Evolutionary conservation across 1,284 basidiomycete species (phyloP).

Genomic region (Exobasidium rhododendri): DNA sequence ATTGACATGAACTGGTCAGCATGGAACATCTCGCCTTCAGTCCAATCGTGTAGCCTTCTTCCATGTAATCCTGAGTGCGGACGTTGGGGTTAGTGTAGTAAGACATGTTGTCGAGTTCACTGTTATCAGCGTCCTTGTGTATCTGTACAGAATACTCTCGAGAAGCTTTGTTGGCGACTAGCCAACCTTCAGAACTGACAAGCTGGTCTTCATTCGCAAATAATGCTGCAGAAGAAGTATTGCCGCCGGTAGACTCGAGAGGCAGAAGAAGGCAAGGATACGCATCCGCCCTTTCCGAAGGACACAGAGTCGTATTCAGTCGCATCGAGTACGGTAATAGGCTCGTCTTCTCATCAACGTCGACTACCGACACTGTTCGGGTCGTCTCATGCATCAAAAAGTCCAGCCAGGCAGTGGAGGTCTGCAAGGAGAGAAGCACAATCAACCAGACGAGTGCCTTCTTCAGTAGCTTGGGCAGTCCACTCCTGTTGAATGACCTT

Average conservation of each 20-base stretch:
- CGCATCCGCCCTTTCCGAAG: background rate
- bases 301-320: slow-evolving; percentile 19
- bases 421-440: slow-evolving; percentile 10
- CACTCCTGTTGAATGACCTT: background rate
- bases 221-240: background rate
- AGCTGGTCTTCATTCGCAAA: background rate
- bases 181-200: slow-evolving; percentile 17
- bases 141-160: background rate
- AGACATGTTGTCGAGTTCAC: slow-evolving; percentile 6
- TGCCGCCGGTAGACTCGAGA: background rate
- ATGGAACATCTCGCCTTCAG: slow-evolving; percentile 10
- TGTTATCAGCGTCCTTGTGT: background rate
- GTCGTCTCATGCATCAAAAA: slow-evolving; percentile 20
- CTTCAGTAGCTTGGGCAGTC: slow-evolving; percentile 16
- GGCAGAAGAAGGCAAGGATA: slow-evolving; percentile 8
- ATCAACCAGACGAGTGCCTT: slow-evolving; percentile 19
- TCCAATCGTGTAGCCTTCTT: slow-evolving; percentile 10
- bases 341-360: slow-evolving; percentile 6
- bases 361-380: slow-evolving; percentile 16
- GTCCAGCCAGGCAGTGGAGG: slow-evolving; percentile 12
- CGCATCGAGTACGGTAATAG: slow-evolving; percentile 4
- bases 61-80: background rate
- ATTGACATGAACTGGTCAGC: slow-evolving; percentile 15
- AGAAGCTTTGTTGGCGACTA: slow-evolving; percentile 17
- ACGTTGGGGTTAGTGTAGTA: slow-evolving; percentile 11